phyloP scores from a whole-genome alignment of 2,329 filamentous ascomycete species.

The Talaromyces sp. region DNA sequence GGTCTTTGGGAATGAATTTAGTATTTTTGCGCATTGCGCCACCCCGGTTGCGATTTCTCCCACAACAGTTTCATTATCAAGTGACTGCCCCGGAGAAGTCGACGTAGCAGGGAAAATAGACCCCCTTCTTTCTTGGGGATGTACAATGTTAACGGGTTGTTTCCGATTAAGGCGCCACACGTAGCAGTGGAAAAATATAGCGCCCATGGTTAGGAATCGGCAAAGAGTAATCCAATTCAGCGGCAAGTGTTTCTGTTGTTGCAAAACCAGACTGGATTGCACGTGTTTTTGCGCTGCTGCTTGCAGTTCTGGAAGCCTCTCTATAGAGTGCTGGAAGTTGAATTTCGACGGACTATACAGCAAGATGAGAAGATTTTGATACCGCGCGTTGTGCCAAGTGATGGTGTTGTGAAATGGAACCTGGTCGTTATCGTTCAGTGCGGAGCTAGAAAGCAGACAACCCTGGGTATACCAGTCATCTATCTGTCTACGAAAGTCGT shows the following conservation, averaged over 20 bases:
- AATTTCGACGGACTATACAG: conserved; percentile 42
- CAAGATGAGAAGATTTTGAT: conserved; percentile 42
- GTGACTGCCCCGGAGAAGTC: background rate
- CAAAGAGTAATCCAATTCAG: conserved; percentile 41
- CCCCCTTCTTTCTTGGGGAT: background rate
- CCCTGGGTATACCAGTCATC: conserved; percentile 47
- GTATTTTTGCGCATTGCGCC: background rate
- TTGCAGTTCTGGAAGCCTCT: background rate
- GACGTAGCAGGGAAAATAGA: background rate
- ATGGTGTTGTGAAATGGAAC: conserved; percentile 43
- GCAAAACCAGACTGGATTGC: conserved; percentile 37
- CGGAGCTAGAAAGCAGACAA: conserved; percentile 38
- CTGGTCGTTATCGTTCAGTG: conserved; percentile 34
- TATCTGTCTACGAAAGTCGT: conserved; percentile 34
- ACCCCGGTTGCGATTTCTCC: conserved; percentile 2
- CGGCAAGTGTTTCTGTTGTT: conserved; percentile 41
- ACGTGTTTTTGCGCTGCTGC: conserved; percentile 35
- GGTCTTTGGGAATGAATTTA: conserved; percentile 1
- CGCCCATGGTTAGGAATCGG: conserved; percentile 18
- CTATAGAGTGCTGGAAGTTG: conserved; percentile 26
- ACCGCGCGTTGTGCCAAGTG: conserved; percentile 41
- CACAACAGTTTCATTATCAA: background rate
- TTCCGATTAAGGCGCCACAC: background rate
- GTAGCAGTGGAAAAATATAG: conserved; percentile 12
- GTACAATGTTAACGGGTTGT: conserved; percentile 4